Conservation (phyloP, 2,329 filamentous ascomycete genomes). For the Cytospora paraplurivora region DNA sequence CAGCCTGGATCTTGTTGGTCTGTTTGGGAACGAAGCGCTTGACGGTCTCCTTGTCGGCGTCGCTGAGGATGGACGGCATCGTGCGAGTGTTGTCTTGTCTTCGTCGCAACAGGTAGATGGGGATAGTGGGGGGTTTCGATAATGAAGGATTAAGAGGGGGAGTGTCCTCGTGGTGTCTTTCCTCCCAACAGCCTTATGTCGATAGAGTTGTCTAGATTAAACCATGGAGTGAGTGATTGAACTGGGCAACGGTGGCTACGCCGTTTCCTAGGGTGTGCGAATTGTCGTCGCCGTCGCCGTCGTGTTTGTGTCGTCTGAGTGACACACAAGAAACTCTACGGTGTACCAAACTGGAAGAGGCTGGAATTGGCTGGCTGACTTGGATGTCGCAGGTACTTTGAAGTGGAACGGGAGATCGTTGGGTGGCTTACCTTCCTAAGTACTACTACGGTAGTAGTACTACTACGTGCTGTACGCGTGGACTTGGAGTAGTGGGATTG, state of each 20-base stretch:
- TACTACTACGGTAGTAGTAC: too few species aligned
- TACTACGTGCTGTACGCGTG: constrained; percentile 16
- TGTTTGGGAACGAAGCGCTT: constrained; percentile 92
- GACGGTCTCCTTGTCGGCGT: constrained; percentile 95
- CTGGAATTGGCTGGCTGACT: constrained; percentile 18
- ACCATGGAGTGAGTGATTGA: constrained; percentile 15
- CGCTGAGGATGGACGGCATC: constrained; percentile 73
- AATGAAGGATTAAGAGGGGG: constrained; percentile 10
- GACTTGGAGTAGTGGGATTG: constrained; percentile 17
- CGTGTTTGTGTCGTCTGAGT: constrained; percentile 20
- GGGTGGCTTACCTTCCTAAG: constrained; percentile 14
- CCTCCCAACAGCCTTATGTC: constrained; percentile 16
- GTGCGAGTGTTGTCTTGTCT: constrained; percentile 31
- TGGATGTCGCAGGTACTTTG: constrained; percentile 18
- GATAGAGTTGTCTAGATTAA: constrained; percentile 5
- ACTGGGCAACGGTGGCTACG: not conserved
- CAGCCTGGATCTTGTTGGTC: constrained; percentile 95
- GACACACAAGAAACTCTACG: constrained; percentile 12
- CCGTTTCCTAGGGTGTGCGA: constrained; percentile 10
- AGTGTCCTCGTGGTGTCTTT: constrained; percentile 12
- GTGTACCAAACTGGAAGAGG: constrained; percentile 11
- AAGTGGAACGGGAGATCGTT: constrained; percentile 6
- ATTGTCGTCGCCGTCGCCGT: not conserved
- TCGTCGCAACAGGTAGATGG: constrained; percentile 13
- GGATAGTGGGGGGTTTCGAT: constrained; percentile 29